A percentile compares a stretch with the other conserved stretches of the same genome.
These are phyloP conservation scores for Solanum lycopersicoides DNA, from an alignment of 257 asterid species.

Conservation along the genomic window DNA sequence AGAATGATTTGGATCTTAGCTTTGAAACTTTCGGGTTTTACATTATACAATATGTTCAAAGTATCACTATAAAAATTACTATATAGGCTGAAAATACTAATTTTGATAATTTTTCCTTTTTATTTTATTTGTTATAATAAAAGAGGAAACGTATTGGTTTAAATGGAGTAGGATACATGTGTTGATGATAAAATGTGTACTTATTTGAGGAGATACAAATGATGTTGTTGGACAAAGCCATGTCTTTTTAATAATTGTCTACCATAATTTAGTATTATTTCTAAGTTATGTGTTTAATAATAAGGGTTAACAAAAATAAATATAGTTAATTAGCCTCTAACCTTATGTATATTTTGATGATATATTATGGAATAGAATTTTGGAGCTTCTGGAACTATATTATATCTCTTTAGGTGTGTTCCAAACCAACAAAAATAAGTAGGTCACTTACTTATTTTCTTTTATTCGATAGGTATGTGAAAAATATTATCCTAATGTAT, in stretches of 20 bases:
- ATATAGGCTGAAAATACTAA: neutral
- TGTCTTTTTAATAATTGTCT: too few species aligned
- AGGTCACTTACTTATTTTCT: neutral
- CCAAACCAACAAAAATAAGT: neutral
- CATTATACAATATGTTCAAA: neutral
- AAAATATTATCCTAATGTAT: neutral
- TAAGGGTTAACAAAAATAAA: too few species aligned
- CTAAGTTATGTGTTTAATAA: too few species aligned
- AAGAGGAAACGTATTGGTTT: neutral
- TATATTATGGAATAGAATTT: too few species aligned
- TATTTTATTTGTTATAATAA: too few species aligned
- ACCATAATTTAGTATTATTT: too few species aligned
- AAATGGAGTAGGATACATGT: neutral
- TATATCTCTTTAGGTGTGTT: neutral
- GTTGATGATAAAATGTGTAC: neutral
- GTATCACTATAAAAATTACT: neutral
- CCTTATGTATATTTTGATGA: too few species aligned
- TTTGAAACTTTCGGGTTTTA: too few species aligned
- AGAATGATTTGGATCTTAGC: too few species aligned
- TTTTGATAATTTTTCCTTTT: neutral
- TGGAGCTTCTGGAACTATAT: neutral
- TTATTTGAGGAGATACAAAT: neutral
- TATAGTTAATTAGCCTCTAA: neutral
- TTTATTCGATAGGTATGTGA: neutral
- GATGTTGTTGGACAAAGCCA: too few species aligned